Evolutionary conservation across 768 basidiomycete species (phyloP), one percentile per base, ranked within the genome.

Genomic region (Leccinum ochraceum): DNA sequence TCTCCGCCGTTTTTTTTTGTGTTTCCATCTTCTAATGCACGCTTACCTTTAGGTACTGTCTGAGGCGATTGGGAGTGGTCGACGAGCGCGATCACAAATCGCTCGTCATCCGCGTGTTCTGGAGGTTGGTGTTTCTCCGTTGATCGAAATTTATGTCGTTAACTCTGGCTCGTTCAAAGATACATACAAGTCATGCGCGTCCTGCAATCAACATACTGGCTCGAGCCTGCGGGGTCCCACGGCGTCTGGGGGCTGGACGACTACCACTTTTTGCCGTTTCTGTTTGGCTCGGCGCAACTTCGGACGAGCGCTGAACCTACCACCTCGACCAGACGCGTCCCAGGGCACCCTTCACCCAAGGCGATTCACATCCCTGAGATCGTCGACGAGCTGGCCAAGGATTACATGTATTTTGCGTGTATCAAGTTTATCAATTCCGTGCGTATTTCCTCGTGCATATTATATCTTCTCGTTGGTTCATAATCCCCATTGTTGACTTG

Each of bases 211-310:
- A 86, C 89, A 3, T 99, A 99, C 71, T 98, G 95, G 94, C 84
- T 98, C 0, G 96, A 99, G 72, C 95, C 96, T 3, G 96, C 96
- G 7, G 95, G 96, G n/a, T 98, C 97, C 2, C 96, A 98, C 71
- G 96, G 96, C 0, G 96, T 98, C 0, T 98, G 95, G 92, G 96
- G 96, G 2, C 77, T 98, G 58, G 95, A 97, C 67, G 95, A 98
- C 68, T 99, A 98, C 68, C 95, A 97, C 67, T 99, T 97, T 76
- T 80, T 95, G 16, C 95, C 91, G 1, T 98, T 95, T 78, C 71
- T 95, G 48, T 95, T 89, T 67, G 94, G 94, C 3, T 85, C 90
- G 2, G 88, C 91, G 1, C 94, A 96, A 68, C 73, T 95, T 53
- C 50, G 56, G 54, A 71, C 62, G 7, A 54, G 28, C 4, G 30